phyloP scores from a whole-genome alignment of 257 asterid species.

The Nicotiana obtusifolia region DNA sequence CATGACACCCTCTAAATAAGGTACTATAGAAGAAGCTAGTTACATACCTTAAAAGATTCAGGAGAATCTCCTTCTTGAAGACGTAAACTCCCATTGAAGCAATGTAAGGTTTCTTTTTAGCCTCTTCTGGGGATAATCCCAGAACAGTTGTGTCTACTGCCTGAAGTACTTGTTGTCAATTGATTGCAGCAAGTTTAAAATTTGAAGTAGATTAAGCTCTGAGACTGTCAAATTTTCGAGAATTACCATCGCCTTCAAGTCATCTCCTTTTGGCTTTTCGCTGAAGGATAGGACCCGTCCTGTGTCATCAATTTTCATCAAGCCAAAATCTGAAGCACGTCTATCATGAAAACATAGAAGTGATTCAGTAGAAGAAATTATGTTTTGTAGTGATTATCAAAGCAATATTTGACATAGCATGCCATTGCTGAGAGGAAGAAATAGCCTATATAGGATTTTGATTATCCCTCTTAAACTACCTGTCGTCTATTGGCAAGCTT shows the following conservation, averaged over 20 bases:
- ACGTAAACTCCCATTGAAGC: constrained; percentile 99
- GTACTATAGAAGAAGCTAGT: not conserved
- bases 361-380: constrained; percentile 5
- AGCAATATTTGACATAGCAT: not conserved
- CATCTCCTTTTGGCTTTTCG: constrained; percentile 78
- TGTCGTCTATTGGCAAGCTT: constrained; percentile 68
- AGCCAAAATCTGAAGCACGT: constrained; percentile 94
- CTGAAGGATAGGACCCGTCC: constrained; percentile 77
- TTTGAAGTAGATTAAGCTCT: constrained; percentile 1
- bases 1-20: not conserved
- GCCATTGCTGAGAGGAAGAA: not conserved
- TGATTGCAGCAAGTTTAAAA: constrained; percentile 1
- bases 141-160: constrained; percentile 88
- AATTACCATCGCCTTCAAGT: constrained; percentile 83
- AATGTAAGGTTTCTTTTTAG: constrained; percentile 81
- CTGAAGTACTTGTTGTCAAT: constrained; percentile 36
- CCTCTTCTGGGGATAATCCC: constrained; percentile 83
- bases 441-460: not conserved
- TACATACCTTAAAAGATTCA: constrained; percentile 70
- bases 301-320: constrained; percentile 81
- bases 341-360: constrained; percentile 47
- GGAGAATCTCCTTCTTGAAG: constrained; percentile 90
- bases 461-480: constrained; percentile 33
- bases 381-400: not conserved
- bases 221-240: constrained; percentile 10